Percentiles rank a stretch among this genome's conserved stretches.
Conservation (phyloP, 306 rosid species). For the Cicer pinnatifidum region DNA sequence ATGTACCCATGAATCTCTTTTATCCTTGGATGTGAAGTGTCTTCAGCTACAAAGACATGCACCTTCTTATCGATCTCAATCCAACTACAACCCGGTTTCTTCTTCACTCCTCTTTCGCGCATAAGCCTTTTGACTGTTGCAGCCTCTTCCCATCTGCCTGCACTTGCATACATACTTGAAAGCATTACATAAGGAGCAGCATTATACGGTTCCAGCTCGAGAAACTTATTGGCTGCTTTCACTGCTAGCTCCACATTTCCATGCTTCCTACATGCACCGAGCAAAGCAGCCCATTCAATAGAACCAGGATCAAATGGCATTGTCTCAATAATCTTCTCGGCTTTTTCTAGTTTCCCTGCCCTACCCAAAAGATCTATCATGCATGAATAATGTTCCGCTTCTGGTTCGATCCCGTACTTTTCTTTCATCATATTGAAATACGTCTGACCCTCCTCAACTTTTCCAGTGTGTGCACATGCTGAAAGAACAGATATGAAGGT, state of each 20-base stretch:
- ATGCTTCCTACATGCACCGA: constrained; percentile 81
- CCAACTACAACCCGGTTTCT: constrained; percentile 91
- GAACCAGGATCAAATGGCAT: constrained; percentile 75
- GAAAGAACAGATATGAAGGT: constrained; percentile 77
- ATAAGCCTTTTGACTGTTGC: constrained; percentile 64
- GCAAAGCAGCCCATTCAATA: constrained; percentile 78
- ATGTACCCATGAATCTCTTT: constrained; percentile 68
- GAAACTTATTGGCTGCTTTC: constrained; percentile 68
- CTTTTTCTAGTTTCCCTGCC: constrained; percentile 70
- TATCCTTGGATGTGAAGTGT: constrained; percentile 74
- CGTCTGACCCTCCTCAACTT: constrained; percentile 68
- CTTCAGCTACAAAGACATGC: constrained; percentile 77
- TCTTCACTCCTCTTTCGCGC: constrained; percentile 78
- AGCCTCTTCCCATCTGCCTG: constrained; percentile 71
- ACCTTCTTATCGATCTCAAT: constrained; percentile 69
- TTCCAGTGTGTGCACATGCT: constrained; percentile 82
- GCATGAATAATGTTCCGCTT: constrained; percentile 78
- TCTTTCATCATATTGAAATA: constrained; percentile 79
- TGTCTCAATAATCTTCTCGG: constrained; percentile 70
- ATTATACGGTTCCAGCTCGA: constrained; percentile 67
- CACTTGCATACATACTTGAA: constrained; percentile 68
- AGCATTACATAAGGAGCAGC: constrained; percentile 73
- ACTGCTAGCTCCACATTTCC: constrained; percentile 81
- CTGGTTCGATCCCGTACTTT: constrained; percentile 71
- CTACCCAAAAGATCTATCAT: constrained; percentile 86